These are phyloP conservation scores for Penicillium riverlandense DNA, from an alignment of 495 filamentous ascomycete species.

Conservation along the genomic window DNA sequence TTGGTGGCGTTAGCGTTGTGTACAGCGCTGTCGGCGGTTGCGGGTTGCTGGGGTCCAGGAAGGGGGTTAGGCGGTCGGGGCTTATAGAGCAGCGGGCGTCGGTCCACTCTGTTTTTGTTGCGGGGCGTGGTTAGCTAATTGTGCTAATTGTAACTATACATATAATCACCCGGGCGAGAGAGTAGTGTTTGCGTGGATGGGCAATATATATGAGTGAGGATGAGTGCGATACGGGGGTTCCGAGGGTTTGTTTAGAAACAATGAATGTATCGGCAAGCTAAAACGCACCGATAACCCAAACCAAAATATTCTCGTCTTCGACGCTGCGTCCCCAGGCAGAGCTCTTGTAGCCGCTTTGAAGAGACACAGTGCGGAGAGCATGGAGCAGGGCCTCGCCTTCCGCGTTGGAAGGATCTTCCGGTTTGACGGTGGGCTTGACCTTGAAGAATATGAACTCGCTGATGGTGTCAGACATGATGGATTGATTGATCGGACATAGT, in stretches of 20 bases:
- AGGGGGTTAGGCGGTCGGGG: conserved; percentile 13
- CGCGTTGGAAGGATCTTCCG: conserved; percentile 29
- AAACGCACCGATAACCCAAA: conserved; percentile 35
- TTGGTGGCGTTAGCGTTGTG: conserved; percentile 26
- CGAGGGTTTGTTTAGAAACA: neutral
- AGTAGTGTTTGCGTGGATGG: too few relatives aligned
- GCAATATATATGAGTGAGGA: too few relatives aligned
- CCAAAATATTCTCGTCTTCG: conserved; percentile 28
- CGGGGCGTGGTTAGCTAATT: too few relatives aligned
- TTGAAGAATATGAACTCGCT: conserved; percentile 36
- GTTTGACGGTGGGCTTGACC: conserved; percentile 29
- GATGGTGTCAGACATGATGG: conserved; percentile 17
- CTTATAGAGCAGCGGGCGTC: conserved; percentile 23
- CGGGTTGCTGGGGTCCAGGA: conserved; percentile 14
- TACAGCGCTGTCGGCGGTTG: conserved; percentile 17
- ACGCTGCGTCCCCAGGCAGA: conserved; percentile 34
- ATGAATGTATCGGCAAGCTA: neutral
- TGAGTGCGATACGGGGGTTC: too few relatives aligned
- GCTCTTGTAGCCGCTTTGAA: conserved; percentile 28
- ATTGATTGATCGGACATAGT: neutral
- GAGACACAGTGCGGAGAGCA: conserved; percentile 19
- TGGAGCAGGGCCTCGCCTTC: conserved; percentile 23
- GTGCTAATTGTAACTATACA: too few relatives aligned
- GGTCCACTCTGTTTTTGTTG: conserved; percentile 29
- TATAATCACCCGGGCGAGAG: too few relatives aligned